phyloP scores from a whole-genome alignment of 257 asterid genomes.

The Nicotiana undulata region DNA sequence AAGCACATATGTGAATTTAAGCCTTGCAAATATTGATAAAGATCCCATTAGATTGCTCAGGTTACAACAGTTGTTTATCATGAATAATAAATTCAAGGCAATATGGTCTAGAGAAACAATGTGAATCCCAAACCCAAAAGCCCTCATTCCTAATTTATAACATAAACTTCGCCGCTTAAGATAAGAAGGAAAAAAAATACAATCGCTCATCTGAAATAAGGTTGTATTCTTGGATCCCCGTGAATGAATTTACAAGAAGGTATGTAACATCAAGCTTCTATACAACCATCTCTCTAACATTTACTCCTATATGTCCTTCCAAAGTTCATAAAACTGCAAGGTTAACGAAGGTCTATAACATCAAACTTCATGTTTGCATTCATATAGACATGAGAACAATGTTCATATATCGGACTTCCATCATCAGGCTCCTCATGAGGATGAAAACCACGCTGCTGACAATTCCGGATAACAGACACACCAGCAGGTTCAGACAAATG shows the following conservation, averaged over 20 bases:
- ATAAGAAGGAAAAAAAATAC: background rate
- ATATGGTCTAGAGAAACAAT: background rate
- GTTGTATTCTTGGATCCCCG: conserved; percentile 16
- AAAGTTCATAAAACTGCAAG: background rate
- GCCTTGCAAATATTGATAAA: too few species aligned
- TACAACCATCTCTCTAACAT: background rate
- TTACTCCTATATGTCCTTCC: conserved; percentile 8
- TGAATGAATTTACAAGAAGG: conserved; percentile 16
- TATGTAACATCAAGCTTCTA: too few species aligned
- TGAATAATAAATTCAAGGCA: background rate
- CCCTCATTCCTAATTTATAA: background rate
- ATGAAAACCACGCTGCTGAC: conserved; percentile 90
- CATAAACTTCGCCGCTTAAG: background rate
- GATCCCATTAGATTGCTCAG: too few species aligned
- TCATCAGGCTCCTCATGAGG: conserved; percentile 95
- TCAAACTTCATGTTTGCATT: conserved; percentile 63
- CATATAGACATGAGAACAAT: conserved; percentile 85
- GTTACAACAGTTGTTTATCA: background rate
- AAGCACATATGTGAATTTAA: too few species aligned
- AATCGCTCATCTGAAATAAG: background rate
- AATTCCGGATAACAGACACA: conserved; percentile 58
- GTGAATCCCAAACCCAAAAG: background rate
- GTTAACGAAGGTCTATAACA: conserved; percentile 82
- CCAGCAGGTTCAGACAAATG: conserved; percentile 95
- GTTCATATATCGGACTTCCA: conserved; percentile 84